Percentiles rank a stretch among this genome's conserved stretches.
phyloP scores from a whole-genome alignment of 805 yeast genomes.

The Zygosaccharomyces lentus region DNA sequence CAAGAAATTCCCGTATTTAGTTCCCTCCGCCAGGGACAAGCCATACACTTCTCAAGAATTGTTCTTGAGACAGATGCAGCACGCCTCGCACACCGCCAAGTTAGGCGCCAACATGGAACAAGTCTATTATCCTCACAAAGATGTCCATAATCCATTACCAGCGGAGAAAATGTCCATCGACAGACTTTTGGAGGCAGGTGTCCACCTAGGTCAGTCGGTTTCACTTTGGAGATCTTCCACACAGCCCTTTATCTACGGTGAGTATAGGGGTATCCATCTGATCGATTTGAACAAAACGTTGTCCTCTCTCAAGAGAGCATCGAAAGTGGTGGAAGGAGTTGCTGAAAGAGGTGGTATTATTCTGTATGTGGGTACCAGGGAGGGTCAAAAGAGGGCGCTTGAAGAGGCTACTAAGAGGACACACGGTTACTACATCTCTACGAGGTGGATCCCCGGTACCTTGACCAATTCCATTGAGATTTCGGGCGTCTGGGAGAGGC shows the following conservation, averaged over 20 bases:
- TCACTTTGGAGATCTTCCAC: slow-evolving; percentile 73
- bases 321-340: slow-evolving; percentile 78
- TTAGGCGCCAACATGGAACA: slow-evolving; percentile 61
- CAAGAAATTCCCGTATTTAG: slow-evolving; percentile 48
- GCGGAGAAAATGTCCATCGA: slow-evolving; percentile 59
- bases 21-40: slow-evolving; percentile 53
- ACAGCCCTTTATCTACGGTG: slow-evolving; percentile 84
- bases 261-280: slow-evolving; percentile 83
- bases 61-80: slow-evolving; percentile 65
- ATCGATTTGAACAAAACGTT: slow-evolving; percentile 87
- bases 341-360: slow-evolving; percentile 82
- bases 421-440: slow-evolving; percentile 74
- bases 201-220: slow-evolving; percentile 90
- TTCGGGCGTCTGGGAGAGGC: slow-evolving; percentile 53
- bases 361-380: slow-evolving; percentile 77
- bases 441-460: slow-evolving; percentile 93
- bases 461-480: slow-evolving; percentile 78
- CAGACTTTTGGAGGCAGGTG: slow-evolving; percentile 82
- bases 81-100: slow-evolving; percentile 47
- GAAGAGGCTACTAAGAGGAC: slow-evolving; percentile 74
- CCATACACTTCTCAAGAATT: slow-evolving; percentile 78
- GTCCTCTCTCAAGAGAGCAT: slow-evolving; percentile 69
- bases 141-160: slow-evolving; percentile 54
- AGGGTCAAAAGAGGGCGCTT: slow-evolving; percentile 70
- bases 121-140: slow-evolving; percentile 67